Percentiles rank a stretch among this genome's conserved stretches.
phyloP scores from a whole-genome alignment of 768 basidiomycete genomes.

The Thelephora ganbajun region DNA sequence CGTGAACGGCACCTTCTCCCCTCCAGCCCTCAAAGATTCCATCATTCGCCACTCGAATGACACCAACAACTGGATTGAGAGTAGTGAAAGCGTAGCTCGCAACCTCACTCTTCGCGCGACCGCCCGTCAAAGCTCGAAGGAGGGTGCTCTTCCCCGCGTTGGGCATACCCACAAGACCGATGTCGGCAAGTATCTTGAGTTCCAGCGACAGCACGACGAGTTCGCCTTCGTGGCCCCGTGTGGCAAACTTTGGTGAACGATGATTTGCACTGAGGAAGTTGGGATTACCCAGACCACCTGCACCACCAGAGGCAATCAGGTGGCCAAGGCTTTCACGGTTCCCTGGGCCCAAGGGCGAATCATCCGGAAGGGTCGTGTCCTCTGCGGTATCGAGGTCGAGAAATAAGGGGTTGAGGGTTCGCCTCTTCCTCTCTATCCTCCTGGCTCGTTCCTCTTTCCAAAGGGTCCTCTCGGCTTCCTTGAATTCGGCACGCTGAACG shows the following conservation, averaged over 20 bases:
- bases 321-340: conserved; percentile 41
- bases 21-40: conserved; percentile 58
- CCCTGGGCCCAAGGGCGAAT: conserved; percentile 52
- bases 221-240: conserved; percentile 64
- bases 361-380: conserved; percentile 23
- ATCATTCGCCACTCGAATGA: conserved; percentile 72
- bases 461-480: conserved; percentile 50
- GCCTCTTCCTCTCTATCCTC: conserved; percentile 30
- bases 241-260: conserved; percentile 79
- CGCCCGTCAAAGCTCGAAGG: conserved; percentile 77
- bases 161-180: conserved; percentile 94
- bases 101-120: conserved; percentile 70
- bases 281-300: conserved; percentile 81
- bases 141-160: conserved; percentile 92
- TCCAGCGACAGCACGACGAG: conserved; percentile 75
- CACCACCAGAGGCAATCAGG: conserved; percentile 63
- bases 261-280: conserved; percentile 57
- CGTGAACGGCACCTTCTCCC: conserved; percentile 35
- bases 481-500: conserved; percentile 47
- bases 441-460: conserved; percentile 50
- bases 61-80: conserved; percentile 85
- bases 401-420: conserved; percentile 26
- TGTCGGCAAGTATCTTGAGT: conserved; percentile 85
- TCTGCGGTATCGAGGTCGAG: conserved; percentile 51
- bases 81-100: conserved; percentile 94